Percentiles rank a stretch among this genome's conserved stretches.
Conservation (phyloP, 805 yeast genomes). For the Wickerhamomyces chambardii region DNA sequence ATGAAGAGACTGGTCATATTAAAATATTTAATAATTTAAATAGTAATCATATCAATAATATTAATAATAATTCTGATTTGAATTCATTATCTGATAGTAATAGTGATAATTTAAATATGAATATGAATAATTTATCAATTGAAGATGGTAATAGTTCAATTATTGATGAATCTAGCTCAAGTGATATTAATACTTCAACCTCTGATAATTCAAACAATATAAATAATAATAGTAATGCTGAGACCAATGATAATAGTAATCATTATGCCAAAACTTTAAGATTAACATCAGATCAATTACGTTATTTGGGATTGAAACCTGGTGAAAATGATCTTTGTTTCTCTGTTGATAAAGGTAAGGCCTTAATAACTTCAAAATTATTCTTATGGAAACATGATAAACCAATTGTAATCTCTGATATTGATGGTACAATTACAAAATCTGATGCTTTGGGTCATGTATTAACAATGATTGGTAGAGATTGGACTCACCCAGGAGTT, state of each 20-base stretch:
- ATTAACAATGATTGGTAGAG: conserved; percentile 85
- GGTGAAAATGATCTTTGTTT: conserved; percentile 79
- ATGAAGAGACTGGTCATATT: conserved; percentile 52
- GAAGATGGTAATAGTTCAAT: too few species aligned
- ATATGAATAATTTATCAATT: too few species aligned
- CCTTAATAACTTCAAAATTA: conserved; percentile 63
- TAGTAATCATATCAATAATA: neutral
- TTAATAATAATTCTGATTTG: neutral
- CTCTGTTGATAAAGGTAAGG: conserved; percentile 75
- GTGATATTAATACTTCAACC: conserved; percentile 1
- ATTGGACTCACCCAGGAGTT: conserved; percentile 98
- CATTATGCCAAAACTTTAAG: conserved; percentile 77
- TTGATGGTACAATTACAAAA: conserved; percentile 96
- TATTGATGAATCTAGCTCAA: too few species aligned
- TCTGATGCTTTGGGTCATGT: conserved; percentile 98
- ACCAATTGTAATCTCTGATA: conserved; percentile 93
- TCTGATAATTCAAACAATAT: neutral
- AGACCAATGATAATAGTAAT: conserved; percentile 10
- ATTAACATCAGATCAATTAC: conserved; percentile 83
- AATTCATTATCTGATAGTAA: too few species aligned
- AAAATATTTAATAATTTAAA: conserved; percentile 36
- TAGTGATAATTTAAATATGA: too few species aligned
- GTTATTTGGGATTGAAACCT: conserved; percentile 56
- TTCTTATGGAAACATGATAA: conserved; percentile 77
- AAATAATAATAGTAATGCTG: neutral